Conservation (phyloP, 2,329 filamentous ascomycete species). For the Botryotinia calthae region DNA sequence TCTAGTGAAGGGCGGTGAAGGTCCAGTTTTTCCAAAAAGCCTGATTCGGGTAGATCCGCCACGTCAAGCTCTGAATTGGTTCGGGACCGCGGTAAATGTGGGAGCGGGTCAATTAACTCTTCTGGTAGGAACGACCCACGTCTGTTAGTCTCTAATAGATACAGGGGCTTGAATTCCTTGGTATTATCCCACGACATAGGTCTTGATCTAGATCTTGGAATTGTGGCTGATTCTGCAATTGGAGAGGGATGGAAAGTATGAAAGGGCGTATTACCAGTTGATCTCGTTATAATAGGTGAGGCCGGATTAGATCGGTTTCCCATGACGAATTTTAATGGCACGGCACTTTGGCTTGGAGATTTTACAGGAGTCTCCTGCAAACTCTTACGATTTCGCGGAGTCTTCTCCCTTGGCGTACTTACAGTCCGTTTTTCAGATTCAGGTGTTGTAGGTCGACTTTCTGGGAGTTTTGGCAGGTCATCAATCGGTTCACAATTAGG, state of each 20-base stretch:
- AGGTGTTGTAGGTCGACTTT: slow-evolving; percentile 51
- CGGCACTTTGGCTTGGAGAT: slow-evolving; percentile 49
- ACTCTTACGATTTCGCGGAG: slow-evolving; percentile 28
- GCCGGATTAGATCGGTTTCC: slow-evolving; percentile 42
- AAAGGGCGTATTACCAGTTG: slow-evolving; percentile 42
- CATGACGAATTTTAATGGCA: slow-evolving; percentile 55
- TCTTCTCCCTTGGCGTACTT: slow-evolving; percentile 28
- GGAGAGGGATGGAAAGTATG: slow-evolving; percentile 37
- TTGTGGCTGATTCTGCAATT: slow-evolving; percentile 35
- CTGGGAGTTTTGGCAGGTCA: slow-evolving; percentile 53
- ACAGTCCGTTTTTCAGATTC: slow-evolving; percentile 32
- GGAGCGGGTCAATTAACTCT: slow-evolving; percentile 42
- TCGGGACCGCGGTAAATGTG: slow-evolving; percentile 51
- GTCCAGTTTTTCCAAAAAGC: slow-evolving; percentile 13
- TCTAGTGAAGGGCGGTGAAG: slow-evolving; percentile 21
- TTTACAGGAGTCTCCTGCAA: slow-evolving; percentile 36
- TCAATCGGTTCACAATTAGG: slow-evolving; percentile 42
- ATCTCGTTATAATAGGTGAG: slow-evolving; percentile 44
- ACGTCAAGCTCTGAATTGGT: slow-evolving; percentile 42
- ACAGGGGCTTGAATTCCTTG: slow-evolving; percentile 76
- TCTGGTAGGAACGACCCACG: slow-evolving; percentile 28
- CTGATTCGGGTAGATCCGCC: slow-evolving; percentile 18
- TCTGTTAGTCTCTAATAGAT: slow-evolving; percentile 63
- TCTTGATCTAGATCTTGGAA: slow-evolving; percentile 45
- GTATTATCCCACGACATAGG: slow-evolving; percentile 61